These are phyloP conservation scores for Galerina marginata DNA, from an alignment of 768 basidiomycete genomes.

Conservation along the genomic window DNA sequence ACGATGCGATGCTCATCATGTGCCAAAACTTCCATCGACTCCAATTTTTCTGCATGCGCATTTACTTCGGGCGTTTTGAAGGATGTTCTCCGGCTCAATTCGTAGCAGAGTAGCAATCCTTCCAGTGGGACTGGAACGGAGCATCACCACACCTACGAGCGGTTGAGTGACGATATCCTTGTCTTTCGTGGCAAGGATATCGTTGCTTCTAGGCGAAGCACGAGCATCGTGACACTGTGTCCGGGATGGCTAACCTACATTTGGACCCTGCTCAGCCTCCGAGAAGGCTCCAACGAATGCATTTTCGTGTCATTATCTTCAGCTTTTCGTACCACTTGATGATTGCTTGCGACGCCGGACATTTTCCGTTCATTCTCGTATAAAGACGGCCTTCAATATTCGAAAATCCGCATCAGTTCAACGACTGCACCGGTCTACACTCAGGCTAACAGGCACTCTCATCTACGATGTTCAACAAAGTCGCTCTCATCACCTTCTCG, in stretches of 20 bases:
- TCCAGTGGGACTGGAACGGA: neutral
- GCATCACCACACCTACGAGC: too few relatives aligned
- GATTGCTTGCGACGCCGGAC: conserved; percentile 20
- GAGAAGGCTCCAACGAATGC: neutral
- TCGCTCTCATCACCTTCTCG: conserved; percentile 39
- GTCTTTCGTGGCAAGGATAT: neutral
- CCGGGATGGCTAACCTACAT: neutral
- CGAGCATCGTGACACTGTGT: neutral
- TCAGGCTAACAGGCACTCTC: conserved; percentile 17
- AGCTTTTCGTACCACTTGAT: neutral
- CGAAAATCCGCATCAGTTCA: conserved; percentile 20
- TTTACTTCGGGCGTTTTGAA: conserved; percentile 8
- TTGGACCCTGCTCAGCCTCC: neutral
- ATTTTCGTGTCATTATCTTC: neutral
- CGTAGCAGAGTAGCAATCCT: neutral
- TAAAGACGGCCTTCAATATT: conserved; percentile 18
- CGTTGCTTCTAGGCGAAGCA: conserved; percentile 1
- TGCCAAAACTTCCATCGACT: neutral
- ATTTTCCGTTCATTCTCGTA: conserved; percentile 27
- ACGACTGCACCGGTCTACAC: conserved; percentile 24
- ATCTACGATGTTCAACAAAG: conserved; percentile 39
- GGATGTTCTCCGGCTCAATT: conserved; percentile 4
- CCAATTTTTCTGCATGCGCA: conserved; percentile 2
- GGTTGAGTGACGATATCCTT: neutral
- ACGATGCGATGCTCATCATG: neutral